Percentiles rank a stretch among this genome's conserved stretches.
Evolutionary conservation across 768 basidiomycete genomes (phyloP).

Genomic region (Leccinum boreale): DNA sequence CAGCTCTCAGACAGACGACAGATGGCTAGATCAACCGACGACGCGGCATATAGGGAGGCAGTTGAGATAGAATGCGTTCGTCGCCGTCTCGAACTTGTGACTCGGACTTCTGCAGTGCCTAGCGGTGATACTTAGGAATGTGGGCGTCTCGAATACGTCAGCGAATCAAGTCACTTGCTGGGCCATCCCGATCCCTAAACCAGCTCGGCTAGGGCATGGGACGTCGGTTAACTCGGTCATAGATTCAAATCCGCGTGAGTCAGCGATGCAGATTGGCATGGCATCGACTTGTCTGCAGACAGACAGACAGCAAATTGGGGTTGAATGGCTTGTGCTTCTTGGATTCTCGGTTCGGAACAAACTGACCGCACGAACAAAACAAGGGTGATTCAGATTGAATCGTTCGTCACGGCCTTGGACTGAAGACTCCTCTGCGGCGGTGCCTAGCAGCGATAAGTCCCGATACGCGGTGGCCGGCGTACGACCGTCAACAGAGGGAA

Average conservation of each 20-base stretch:
- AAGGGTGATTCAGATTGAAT: not conserved
- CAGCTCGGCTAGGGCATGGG: not conserved
- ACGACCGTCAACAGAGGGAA: not conserved
- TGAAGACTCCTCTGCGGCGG: not conserved
- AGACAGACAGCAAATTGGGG: not conserved
- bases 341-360: not conserved
- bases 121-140: not conserved
- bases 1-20: not conserved
- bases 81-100: not conserved
- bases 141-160: not conserved
- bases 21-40: not conserved
- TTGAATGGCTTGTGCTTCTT: not conserved
- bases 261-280: not conserved
- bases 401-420: not conserved
- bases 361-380: not conserved
- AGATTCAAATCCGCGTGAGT: not conserved
- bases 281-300: not conserved
- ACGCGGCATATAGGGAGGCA: not conserved
- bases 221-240: not conserved
- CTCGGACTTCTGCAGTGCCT: not conserved
- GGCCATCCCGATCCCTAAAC: not conserved
- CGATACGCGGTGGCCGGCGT: not conserved
- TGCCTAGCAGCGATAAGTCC: not conserved
- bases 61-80: not conserved
- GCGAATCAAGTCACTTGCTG: not conserved